Conservation (phyloP, 208 protist species). For the Acanthamoeba quina region DNA sequence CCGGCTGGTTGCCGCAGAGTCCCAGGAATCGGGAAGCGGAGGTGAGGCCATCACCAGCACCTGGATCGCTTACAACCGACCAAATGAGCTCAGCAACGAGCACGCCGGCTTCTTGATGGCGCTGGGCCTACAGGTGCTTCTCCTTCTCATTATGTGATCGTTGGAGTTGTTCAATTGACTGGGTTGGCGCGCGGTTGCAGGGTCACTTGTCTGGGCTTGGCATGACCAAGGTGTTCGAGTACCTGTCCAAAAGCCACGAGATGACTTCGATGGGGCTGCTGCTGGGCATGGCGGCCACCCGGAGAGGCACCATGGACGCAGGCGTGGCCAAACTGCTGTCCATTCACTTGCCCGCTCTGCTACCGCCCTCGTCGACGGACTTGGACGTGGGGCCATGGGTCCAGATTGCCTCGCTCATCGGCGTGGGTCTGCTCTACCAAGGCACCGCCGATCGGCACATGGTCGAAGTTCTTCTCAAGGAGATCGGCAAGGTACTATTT, state of each 20-base stretch:
- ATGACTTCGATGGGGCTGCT: conserved; percentile 89
- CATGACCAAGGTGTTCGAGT: conserved; percentile 88
- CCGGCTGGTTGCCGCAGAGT: conserved; percentile 60
- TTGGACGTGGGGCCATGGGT: conserved; percentile 85
- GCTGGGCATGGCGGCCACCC: conserved; percentile 87
- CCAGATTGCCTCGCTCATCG: conserved; percentile 89
- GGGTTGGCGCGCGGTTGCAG: not conserved
- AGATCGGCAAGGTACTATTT: conserved; percentile 82
- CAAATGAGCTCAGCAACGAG: conserved; percentile 73
- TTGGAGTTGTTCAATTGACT: not conserved
- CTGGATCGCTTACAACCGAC: conserved; percentile 91
- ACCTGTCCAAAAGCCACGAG: conserved; percentile 86
- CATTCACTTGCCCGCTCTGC: conserved; percentile 88
- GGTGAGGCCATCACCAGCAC: conserved; percentile 81
- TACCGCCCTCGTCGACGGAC: conserved; percentile 86
- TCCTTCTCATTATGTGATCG: not conserved
- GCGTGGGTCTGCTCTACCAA: conserved; percentile 91
- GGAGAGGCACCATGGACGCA: conserved; percentile 86
- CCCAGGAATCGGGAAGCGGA: not conserved
- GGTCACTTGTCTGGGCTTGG: conserved; percentile 88
- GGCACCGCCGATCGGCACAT: conserved; percentile 86
- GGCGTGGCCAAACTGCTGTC: conserved; percentile 88
- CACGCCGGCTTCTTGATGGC: conserved; percentile 90
- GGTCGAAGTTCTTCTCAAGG: conserved; percentile 88
- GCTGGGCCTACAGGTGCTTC: conserved; percentile 86